A percentile compares a stretch with the other conserved stretches of the same genome.
phyloP scores from a whole-genome alignment of 208 protist genomes.

The Tritrichomonas foetus region DNA sequence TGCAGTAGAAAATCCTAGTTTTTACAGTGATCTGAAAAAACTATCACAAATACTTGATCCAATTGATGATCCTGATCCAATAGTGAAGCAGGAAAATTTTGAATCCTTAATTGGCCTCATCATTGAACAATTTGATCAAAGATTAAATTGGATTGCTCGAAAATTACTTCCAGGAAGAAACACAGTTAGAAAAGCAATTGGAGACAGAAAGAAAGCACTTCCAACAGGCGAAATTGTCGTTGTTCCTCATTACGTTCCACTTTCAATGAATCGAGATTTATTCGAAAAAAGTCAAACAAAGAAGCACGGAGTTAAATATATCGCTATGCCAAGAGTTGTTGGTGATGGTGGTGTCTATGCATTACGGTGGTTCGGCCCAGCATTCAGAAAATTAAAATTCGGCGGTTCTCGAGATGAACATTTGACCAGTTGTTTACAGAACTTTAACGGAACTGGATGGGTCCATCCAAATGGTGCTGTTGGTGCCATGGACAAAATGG shows the following conservation, averaged over 20 bases:
- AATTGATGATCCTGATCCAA: conserved; percentile 23
- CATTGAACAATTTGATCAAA: conserved; percentile 10
- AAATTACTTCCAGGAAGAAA: neutral
- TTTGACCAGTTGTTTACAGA: neutral
- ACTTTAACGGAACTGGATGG: neutral
- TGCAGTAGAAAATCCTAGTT: neutral
- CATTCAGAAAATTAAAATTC: neutral
- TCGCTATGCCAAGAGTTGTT: neutral
- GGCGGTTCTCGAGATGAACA: neutral
- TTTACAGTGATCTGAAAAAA: neutral
- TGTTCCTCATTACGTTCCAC: neutral
- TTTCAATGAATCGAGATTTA: neutral
- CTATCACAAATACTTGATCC: neutral
- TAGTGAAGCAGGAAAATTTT: conserved; percentile 24
- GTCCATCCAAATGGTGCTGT: conserved; percentile 1
- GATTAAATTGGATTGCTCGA: neutral
- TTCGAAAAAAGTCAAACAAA: neutral
- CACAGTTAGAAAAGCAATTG: neutral
- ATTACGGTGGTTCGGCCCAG: neutral
- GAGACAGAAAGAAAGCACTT: neutral
- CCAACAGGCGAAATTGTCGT: neutral
- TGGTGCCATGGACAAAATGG: neutral
- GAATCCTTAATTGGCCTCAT: neutral
- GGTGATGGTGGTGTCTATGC: neutral
- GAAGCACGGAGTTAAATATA: neutral